Evolutionary conservation across 208 protist species (phyloP).

Genomic region (Leishmania aethiopica): DNA sequence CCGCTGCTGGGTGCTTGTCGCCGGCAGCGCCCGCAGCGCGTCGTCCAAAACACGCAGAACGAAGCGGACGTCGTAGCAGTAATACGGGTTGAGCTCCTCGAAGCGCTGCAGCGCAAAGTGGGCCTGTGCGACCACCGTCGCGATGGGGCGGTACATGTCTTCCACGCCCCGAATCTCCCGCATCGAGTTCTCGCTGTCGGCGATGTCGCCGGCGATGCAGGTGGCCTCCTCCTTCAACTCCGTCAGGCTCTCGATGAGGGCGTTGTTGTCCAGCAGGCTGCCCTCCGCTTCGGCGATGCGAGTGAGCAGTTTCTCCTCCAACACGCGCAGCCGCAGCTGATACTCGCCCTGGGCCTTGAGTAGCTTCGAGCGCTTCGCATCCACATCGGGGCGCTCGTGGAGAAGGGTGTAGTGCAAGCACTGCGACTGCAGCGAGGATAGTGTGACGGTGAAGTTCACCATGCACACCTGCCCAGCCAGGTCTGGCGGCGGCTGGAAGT

Average conservation of each 20-base stretch:
- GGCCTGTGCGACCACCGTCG: conserved; percentile 83
- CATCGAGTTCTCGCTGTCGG: conserved; percentile 94
- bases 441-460: conserved; percentile 99
- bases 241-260: conserved; percentile 94
- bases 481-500: conserved; percentile 95
- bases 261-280: conserved; percentile 98
- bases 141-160: conserved; percentile 94
- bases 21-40: conserved; percentile 70
- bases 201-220: conserved; percentile 90
- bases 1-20: conserved; percentile 7
- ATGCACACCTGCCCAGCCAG: conserved; percentile 97
- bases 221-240: conserved; percentile 94
- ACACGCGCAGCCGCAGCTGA: conserved; percentile 89
- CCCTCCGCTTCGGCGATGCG: conserved; percentile 94
- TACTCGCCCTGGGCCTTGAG: conserved; percentile 96
- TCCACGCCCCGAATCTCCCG: conserved; percentile 80
- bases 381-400: conserved; percentile 97
- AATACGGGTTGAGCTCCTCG: conserved; percentile 94
- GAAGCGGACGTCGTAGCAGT: conserved; percentile 97
- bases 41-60: conserved; percentile 94
- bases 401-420: conserved; percentile 92
- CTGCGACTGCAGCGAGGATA: conserved; percentile 94
- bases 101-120: conserved; percentile 97
- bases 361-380: conserved; percentile 91
- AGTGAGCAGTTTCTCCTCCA: conserved; percentile 97